Evolutionary conservation across 768 basidiomycete genomes (phyloP), one percentile per base, ranked within the genome.

Genomic region (Collybia sordida): DNA sequence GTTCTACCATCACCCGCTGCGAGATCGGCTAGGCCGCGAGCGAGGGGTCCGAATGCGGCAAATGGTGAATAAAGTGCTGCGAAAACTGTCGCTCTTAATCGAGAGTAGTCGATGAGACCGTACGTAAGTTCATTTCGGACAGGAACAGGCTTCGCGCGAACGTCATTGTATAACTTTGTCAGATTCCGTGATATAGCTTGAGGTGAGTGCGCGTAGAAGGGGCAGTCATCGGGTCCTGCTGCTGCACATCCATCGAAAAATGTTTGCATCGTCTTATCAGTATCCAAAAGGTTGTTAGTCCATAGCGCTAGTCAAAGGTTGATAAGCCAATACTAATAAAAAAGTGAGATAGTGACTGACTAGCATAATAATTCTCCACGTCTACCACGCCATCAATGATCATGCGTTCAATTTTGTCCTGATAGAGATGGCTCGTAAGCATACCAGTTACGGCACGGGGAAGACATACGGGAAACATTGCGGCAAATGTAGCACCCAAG

Each of bases 361-460:
- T 63, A 11, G 63, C 53, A 46, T 69, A 77, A 48, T 73, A 75
- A 41, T 73, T 58, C 24, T 73, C 69, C 1, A 68, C 56, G 37
- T 75, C 73, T 18, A 68, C 64, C n/a, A 74, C 72, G 17, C 72
- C 72, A 40, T 76, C 74, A 18, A 74, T 63, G 6, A 72, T 58
- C 15, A 74, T 8, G 9, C 72, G 66, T 43, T 67, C 71, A 18
- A 74, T 58, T 35, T 71, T 70, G 44, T 72, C 67, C 69, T 74
- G 35, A 24, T 55, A 52, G 25, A 34, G 8, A 7, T n/a, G 28
- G 31, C 18, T 4, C 35, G 14, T 6, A 11, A 46, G 17, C 9
- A 15, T 43, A 6, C 19, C 15, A 34, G 15, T 8, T 24, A 44
- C 11, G 18, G 17, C 37, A 17, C n/a, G 44, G 15, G n/a, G 28